A percentile compares a stretch with the other conserved stretches of the same genome.
Conservation (phyloP, 2,329 filamentous ascomycete species). For the Penicillium sp. region DNA sequence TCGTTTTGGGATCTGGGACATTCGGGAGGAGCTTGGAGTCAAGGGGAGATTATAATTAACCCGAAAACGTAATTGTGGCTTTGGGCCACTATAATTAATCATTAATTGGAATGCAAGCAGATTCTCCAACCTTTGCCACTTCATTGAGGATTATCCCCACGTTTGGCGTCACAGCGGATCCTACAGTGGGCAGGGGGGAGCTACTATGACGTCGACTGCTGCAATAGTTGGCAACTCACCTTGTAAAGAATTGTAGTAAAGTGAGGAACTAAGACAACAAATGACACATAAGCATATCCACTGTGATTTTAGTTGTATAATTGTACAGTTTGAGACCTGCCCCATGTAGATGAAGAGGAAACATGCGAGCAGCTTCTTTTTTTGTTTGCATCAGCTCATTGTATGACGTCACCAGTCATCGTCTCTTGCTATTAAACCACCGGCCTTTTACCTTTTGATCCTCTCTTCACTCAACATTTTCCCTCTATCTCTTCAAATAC, state of each 20-base stretch:
- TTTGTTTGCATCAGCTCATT: slow-evolving; percentile 3
- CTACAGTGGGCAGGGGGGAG: background rate
- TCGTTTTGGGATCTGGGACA: background rate
- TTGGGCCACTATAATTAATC: background rate
- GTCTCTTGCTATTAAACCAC: slow-evolving; percentile 13
- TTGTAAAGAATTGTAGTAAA: slow-evolving; percentile 5
- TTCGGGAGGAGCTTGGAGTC: background rate
- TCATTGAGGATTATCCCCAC: background rate
- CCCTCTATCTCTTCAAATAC: background rate
- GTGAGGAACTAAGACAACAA: background rate
- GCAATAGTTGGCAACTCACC: slow-evolving; percentile 8
- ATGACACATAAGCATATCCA: slow-evolving; percentile 6
- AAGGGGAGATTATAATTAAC: slow-evolving; percentile 8
- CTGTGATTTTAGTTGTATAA: slow-evolving; percentile 17
- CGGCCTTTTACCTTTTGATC: background rate
- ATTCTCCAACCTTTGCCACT: slow-evolving; percentile 5
- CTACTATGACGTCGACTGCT: slow-evolving; percentile 8
- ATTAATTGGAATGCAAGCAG: slow-evolving; percentile 6
- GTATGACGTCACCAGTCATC: slow-evolving; percentile 24
- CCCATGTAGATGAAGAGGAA: background rate
- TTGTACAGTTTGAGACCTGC: background rate
- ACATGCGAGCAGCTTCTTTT: slow-evolving; percentile 8
- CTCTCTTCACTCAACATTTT: background rate
- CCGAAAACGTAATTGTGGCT: slow-evolving; percentile 11
- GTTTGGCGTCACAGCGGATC: slow-evolving; percentile 8